Percentiles rank a stretch among this genome's conserved stretches.
phyloP scores from a whole-genome alignment of 2,329 filamentous ascomycete genomes.

The Trichophyton mentagrophytes region DNA sequence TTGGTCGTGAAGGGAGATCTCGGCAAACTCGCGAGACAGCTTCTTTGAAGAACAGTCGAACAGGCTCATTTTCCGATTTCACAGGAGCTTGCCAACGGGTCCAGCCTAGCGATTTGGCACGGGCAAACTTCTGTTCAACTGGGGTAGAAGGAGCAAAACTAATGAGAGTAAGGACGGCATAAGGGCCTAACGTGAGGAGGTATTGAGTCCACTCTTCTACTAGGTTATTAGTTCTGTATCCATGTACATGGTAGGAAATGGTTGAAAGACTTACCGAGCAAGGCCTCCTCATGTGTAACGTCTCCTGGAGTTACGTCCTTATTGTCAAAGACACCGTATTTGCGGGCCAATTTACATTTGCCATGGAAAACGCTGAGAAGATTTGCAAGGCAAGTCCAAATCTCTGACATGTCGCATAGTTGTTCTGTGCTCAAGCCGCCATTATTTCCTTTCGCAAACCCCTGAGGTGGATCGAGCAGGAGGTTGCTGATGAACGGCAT shows the following conservation, averaged over 20 bases:
- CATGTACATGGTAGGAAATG: not conserved
- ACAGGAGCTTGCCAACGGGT: conserved; percentile 42
- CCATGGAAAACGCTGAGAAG: conserved; percentile 45
- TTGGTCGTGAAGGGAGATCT: conserved; percentile 10
- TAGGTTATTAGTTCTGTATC: not conserved
- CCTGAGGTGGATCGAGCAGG: conserved; percentile 43
- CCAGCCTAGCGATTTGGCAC: conserved; percentile 43
- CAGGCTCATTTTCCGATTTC: conserved; percentile 31
- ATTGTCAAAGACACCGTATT: conserved; percentile 45
- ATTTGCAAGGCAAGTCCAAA: conserved; percentile 49
- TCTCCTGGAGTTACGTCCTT: conserved; percentile 36
- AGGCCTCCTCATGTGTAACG: conserved; percentile 34
- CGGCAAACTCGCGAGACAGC: conserved; percentile 43
- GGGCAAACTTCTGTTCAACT: conserved; percentile 36
- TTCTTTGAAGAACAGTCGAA: conserved; percentile 47
- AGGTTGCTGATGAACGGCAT: conserved; percentile 41
- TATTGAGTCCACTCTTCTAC: conserved; percentile 50
- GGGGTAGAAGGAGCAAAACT: conserved; percentile 29
- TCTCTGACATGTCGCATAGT: conserved; percentile 51
- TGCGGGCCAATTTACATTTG: conserved; percentile 41
- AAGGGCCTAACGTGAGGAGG: conserved; percentile 46
- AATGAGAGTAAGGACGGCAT: conserved; percentile 41
- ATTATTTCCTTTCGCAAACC: conserved; percentile 46
- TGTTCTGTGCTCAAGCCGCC: conserved; percentile 43
- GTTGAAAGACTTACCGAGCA: conserved; percentile 34